Conservation (phyloP, 768 basidiomycete species). For the Kwoniella dendrophila region DNA sequence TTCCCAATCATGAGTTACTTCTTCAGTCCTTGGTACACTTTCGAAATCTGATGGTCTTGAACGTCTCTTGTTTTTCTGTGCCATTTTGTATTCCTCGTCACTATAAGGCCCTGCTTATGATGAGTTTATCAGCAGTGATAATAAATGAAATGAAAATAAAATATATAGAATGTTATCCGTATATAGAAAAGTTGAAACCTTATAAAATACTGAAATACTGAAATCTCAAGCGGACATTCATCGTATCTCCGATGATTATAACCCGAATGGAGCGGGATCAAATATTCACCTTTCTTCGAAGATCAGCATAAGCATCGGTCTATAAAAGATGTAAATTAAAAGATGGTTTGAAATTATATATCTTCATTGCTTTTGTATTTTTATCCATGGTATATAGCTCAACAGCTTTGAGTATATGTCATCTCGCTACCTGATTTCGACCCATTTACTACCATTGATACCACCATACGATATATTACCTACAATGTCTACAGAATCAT, state of each 20-base stretch:
- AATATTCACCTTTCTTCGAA: not conserved
- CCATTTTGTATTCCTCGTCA: constrained; percentile 17
- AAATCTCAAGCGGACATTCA: not conserved
- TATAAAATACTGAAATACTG: not conserved
- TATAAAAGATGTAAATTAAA: no score
- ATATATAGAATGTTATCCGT: not conserved
- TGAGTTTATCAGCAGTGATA: no score
- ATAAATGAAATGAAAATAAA: not conserved
- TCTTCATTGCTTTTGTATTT: no score
- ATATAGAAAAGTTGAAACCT: not conserved
- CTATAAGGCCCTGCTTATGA: no score
- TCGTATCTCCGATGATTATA: not conserved
- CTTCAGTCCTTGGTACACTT: not conserved
- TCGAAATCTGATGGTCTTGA: constrained; percentile 13
- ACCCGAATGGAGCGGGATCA: not conserved
- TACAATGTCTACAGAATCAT: not conserved
- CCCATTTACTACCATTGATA: constrained; percentile 5
- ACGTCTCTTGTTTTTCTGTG: constrained; percentile 19
- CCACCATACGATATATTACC: constrained; percentile 19
- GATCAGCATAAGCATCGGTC: not conserved
- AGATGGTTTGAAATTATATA: no score
- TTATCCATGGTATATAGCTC: not conserved
- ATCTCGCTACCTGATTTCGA: not conserved
- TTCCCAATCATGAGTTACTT: constrained; percentile 29
- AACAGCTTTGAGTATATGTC: not conserved